Percentiles rank a stretch among this genome's conserved stretches.
Conservation (phyloP, 1,139 yeast species). For the Taphrina communis region DNA sequence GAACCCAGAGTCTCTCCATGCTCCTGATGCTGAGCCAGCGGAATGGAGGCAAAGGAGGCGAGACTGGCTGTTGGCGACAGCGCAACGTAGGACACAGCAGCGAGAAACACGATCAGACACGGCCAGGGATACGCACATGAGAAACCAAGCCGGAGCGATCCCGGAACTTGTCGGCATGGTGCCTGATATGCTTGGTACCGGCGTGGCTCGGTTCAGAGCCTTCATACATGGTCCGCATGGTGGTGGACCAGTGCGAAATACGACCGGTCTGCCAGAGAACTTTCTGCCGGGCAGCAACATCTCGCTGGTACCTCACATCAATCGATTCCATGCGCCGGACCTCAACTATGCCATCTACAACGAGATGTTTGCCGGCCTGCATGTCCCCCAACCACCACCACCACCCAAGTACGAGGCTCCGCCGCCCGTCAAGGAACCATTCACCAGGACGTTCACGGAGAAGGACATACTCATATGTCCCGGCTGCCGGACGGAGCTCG, state of each 20-base stretch:
- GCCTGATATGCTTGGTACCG: slow-evolving; percentile 9
- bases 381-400: background rate
- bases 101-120: slow-evolving; percentile 7
- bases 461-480: slow-evolving; percentile 41
- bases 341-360: slow-evolving; percentile 17
- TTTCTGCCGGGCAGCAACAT: slow-evolving; percentile 11
- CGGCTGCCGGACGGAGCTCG: slow-evolving; percentile 39
- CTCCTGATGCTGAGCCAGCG: slow-evolving; percentile 7
- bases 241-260: slow-evolving; percentile 25
- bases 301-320: slow-evolving; percentile 1
- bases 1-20: background rate
- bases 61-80: slow-evolving; percentile 3
- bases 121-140: background rate
- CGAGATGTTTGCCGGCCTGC: slow-evolving; percentile 1
- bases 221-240: slow-evolving; percentile 32
- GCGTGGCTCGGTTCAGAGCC: slow-evolving; percentile 2
- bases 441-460: slow-evolving; percentile 39
- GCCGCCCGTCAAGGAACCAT: slow-evolving; percentile 31
- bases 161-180: background rate
- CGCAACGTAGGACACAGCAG: slow-evolving; percentile 7
- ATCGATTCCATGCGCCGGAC: slow-evolving; percentile 15
- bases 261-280: slow-evolving; percentile 1
- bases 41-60: slow-evolving; percentile 8
- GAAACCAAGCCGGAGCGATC: background rate
- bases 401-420: slow-evolving; percentile 28